Percentiles rank a stretch among this genome's conserved stretches.
phyloP scores from a whole-genome alignment of 306 rosid species.

The Cicer pinnatifidum region DNA sequence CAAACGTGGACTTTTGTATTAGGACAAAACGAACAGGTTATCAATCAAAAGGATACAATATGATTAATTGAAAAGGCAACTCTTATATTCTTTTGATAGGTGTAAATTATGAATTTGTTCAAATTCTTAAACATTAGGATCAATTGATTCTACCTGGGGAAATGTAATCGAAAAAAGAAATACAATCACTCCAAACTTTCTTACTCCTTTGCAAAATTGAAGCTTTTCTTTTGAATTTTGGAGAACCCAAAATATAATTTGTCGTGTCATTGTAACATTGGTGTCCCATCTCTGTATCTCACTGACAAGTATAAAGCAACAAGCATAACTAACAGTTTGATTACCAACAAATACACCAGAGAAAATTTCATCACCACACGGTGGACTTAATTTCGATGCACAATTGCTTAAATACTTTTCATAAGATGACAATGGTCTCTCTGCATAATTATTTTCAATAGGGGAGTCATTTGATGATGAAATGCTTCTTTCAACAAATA shows the following conservation, averaged over 20 bases:
- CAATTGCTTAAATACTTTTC: neutral
- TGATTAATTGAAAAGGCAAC: too few species aligned
- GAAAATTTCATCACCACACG: neutral
- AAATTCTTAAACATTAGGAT: neutral
- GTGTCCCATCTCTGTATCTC: neutral
- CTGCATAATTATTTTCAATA: neutral
- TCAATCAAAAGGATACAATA: too few species aligned
- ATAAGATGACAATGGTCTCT: slow-evolving; percentile 6
- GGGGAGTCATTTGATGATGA: neutral
- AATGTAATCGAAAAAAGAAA: neutral
- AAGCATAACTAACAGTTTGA: neutral
- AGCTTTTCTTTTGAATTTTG: neutral
- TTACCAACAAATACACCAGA: neutral
- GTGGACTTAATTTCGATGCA: neutral
- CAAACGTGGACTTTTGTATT: too few species aligned
- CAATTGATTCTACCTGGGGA: neutral
- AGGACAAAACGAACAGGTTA: too few species aligned
- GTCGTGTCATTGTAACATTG: neutral
- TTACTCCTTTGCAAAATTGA: neutral
- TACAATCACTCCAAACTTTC: neutral
- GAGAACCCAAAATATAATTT: neutral
- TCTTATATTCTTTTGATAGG: too few species aligned
- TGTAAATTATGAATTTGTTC: neutral
- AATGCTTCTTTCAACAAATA: neutral
- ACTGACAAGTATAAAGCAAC: neutral